Percentiles rank a stretch among this genome's conserved stretches.
phyloP scores from a whole-genome alignment of 177 flowering plant species.

The Vitis hybrid region DNA sequence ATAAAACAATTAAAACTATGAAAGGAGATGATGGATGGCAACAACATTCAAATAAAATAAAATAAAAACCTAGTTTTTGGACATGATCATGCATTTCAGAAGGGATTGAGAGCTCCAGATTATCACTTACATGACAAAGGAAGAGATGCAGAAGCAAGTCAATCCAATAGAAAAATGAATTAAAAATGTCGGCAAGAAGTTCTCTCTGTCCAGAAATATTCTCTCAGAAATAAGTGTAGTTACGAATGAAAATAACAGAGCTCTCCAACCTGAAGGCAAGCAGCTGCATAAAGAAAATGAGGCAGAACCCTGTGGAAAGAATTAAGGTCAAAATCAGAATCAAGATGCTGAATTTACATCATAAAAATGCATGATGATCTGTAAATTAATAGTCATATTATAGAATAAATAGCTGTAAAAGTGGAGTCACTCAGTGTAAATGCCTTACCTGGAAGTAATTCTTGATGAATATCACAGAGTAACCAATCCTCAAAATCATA shows the following conservation, averaged over 20 bases:
- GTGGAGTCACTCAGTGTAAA: neutral
- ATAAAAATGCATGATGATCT: neutral
- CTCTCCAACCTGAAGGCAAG: constrained; percentile 68
- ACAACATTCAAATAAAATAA: neutral
- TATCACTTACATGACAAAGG: constrained; percentile 65
- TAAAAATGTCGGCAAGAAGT: constrained; percentile 68
- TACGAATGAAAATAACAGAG: constrained; percentile 60
- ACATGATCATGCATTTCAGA: no score
- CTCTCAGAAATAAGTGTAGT: constrained; percentile 65
- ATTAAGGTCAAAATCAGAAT: constrained; percentile 8
- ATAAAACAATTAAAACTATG: neutral
- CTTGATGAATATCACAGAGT: constrained; percentile 80
- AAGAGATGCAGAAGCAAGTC: constrained; percentile 59
- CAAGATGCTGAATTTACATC: constrained; percentile 7
- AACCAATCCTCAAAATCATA: constrained; percentile 78
- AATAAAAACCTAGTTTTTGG: no score
- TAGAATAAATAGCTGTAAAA: neutral
- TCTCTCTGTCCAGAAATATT: constrained; percentile 58
- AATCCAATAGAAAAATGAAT: constrained; percentile 71
- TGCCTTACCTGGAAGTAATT: constrained; percentile 68
- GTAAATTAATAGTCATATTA: neutral
- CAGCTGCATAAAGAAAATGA: constrained; percentile 64
- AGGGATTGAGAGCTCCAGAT: neutral
- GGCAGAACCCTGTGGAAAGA: constrained; percentile 49
- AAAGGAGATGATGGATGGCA: neutral